Conservation (phyloP, 2,329 filamentous ascomycete species). For the Podosphaera xanthii region DNA sequence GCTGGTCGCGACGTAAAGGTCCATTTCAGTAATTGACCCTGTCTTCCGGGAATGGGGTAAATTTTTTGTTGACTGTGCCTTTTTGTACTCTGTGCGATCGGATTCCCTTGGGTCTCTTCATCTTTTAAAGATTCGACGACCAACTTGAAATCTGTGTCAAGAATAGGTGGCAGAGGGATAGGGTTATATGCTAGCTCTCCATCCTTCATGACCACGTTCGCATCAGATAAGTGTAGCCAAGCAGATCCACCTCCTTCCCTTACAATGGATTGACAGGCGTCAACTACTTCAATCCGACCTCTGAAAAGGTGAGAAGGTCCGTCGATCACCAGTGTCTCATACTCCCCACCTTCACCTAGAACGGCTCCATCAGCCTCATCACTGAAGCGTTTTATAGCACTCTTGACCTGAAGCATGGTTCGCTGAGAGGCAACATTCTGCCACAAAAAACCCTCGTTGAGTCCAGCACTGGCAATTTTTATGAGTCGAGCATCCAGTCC, state of each 20-base stretch:
- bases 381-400: slow-evolving; percentile 43
- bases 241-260: slow-evolving; percentile 53
- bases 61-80: background rate
- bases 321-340: slow-evolving; percentile 74
- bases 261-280: slow-evolving; percentile 28
- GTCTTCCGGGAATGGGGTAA: background rate
- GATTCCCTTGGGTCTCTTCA: background rate
- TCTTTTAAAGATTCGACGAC: slow-evolving; percentile 6
- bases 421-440: slow-evolving; percentile 42
- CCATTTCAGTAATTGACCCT: background rate
- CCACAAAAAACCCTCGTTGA: slow-evolving; percentile 66
- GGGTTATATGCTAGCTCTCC: slow-evolving; percentile 19
- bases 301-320: slow-evolving; percentile 56
- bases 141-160: slow-evolving; percentile 37
- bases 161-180: slow-evolving; percentile 30
- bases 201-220: slow-evolving; percentile 22
- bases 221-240: slow-evolving; percentile 39
- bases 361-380: slow-evolving; percentile 41
- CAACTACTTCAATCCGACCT: slow-evolving; percentile 39
- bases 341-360: slow-evolving; percentile 84
- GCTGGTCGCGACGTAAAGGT: background rate
- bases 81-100: background rate
- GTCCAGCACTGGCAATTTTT: slow-evolving; percentile 78
- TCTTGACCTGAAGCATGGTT: slow-evolving; percentile 25
- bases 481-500: slow-evolving; percentile 77